A percentile compares a stretch with the other conserved stretches of the same genome.
Conservation (phyloP, 257 asterid genomes). For the Henckelia pumila region DNA sequence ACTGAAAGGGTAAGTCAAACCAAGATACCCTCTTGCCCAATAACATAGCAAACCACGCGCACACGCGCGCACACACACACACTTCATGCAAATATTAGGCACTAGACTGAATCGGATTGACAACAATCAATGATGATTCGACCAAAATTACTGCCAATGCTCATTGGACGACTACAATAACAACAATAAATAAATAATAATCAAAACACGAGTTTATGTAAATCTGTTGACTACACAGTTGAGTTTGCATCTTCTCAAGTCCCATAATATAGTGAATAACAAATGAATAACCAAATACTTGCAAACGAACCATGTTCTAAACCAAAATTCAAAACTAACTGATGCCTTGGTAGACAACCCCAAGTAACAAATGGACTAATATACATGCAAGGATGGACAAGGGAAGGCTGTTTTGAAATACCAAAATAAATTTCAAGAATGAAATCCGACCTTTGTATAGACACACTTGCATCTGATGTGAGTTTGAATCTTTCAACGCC, state of each 20-base stretch:
- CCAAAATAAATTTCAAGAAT: conserved; percentile 8
- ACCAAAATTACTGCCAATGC: not conserved
- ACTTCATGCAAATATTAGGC: too few relatives aligned
- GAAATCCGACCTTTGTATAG: conserved; percentile 57
- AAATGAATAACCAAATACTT: not conserved
- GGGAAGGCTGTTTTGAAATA: not conserved
- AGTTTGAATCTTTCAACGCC: conserved; percentile 57
- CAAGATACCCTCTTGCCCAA: not conserved
- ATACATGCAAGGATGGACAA: not conserved
- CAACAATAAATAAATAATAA: too few relatives aligned
- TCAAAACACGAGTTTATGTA: not conserved
- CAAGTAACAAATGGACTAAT: not conserved
- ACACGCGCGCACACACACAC: too few relatives aligned
- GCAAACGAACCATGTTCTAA: not conserved
- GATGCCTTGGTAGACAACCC: not conserved
- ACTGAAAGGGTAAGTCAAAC: conserved; percentile 22
- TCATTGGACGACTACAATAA: not conserved
- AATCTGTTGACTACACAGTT: not conserved
- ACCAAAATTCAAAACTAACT: not conserved
- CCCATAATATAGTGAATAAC: not conserved
- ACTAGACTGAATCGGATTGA: not conserved
- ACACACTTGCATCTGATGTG: conserved; percentile 40
- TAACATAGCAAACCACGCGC: too few relatives aligned
- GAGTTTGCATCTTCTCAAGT: not conserved
- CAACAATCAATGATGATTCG: not conserved